Evolutionary conservation across 1,284 basidiomycete genomes (phyloP), one percentile per base, ranked within the genome.

Genomic region (Rhodotorula glutinis): DNA sequence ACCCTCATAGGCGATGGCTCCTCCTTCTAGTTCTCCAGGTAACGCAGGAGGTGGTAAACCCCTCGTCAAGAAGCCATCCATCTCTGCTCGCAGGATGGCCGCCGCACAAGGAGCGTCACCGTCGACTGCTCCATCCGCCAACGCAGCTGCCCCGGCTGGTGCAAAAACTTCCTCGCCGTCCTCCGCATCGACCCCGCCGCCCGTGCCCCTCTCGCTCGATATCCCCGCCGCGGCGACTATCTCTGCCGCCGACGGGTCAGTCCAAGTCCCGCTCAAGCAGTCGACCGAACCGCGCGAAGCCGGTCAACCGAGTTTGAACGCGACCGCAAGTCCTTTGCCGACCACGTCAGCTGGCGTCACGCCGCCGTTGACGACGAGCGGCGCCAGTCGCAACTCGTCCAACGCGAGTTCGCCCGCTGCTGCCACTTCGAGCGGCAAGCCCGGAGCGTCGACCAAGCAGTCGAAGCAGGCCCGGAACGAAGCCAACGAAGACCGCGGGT

Each of bases 401-500:
- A 38, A 38, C 33, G 33, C 33, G 33, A 38, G 33, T 38, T 38
- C 33, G 11, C 33, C 33, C 33, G 33, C 33, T 5, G 33, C 33
- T 5, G 33, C 33, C 33, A 38, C 33, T 38, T 38, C 33, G 33
- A 38, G 9, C 43, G 43, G 43, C 43, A 44, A 44, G 43, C 17
- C 43, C 43, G 43, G 43, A 7, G 33, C 33, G 33, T 38, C 33
- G 33, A 33, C 27, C 52, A 41, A 55, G 53, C 53, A 40, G 33
- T 44, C 43, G 17, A 44, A 44, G 49, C 27, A 33, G 60, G 52
- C n/a, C 46, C 47, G 33, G 53, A 16, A 57, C 19, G 57, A 63
- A 27, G 49, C 49, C 49, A n/a, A 51, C 38, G 29, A 51, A 44
- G 71, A 73, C 38, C 61, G 43, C 5, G 71, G 71, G 11, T 73